Base-by-base conservation (phyloP, 2,329 filamentous ascomycete species). In the Fusarium graminum region DNA sequence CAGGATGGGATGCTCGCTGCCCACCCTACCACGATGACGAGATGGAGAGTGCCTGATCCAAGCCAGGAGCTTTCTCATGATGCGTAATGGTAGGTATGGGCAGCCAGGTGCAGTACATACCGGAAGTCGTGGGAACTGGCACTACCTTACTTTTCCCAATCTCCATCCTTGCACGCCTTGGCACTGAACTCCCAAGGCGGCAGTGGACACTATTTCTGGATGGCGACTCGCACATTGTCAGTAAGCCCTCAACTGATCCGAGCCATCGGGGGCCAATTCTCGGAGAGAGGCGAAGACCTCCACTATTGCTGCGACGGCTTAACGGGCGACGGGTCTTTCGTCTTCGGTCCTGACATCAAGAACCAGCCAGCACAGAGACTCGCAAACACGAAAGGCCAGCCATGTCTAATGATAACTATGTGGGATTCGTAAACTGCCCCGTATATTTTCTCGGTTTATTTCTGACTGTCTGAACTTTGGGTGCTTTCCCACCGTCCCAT, bases 171-270 rank as follows among this genome's bases (percentile, higher is more conserved):
- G 40, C 7, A 28, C 19, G n/a, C 41, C 54, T 57, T 71, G 54
- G 70, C 59, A 52, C 67, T 44, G 50, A 63, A 22, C 22, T 57
- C 57, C 59, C 63, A 58, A 66, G 65, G 55, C 63, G 69, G 65
- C 68, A 72, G 68, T 74, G 66, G 65, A 61, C 64, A 56, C 70
- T 71, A 72, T 72, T 72, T 73, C 69, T 65, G 65, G 65, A 52
- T 53, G 59, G 63, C 52, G 59, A 52, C 46, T 70, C 70, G 64
- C 54, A 44, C 56, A 40, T 41, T 29, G 50, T 52, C 38, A 52
- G 65, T 40, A 63, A 59, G 40, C 50, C 43, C 64, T 67, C 58
- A 68, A 59, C 66, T 72, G 59, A 69, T 71, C 50, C 44, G 51
- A 52, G 57, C 61, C 50, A 50, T 65, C 51, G 54, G 61, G 67